Conservation (phyloP, 2,329 filamentous ascomycete species). For the Cadophora malorum region DNA sequence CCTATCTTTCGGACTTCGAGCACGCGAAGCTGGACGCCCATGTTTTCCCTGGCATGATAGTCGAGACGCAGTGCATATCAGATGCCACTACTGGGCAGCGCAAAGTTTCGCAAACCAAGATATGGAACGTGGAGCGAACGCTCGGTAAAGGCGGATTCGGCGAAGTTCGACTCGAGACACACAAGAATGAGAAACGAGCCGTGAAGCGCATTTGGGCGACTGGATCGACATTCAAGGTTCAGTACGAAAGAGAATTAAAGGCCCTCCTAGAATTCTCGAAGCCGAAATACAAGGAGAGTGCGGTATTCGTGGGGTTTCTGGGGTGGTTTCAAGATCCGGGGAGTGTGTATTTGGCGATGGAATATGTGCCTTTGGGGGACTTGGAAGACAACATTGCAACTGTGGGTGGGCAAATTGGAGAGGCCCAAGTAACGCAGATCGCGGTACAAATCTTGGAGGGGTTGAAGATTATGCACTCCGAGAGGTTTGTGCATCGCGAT, state of each 20-base stretch:
- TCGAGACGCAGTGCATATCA: conserved; percentile 15
- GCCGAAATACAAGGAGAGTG: conserved; percentile 24
- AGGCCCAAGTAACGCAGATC: conserved; percentile 21
- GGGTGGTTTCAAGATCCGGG: conserved; percentile 47
- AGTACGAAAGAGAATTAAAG: conserved; percentile 24
- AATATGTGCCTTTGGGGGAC: conserved; percentile 48
- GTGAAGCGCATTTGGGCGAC: conserved; percentile 22
- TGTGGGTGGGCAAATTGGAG: neutral
- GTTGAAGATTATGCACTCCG: conserved; percentile 27
- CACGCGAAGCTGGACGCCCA: conserved; percentile 22
- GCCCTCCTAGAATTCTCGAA: conserved; percentile 28
- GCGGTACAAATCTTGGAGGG: conserved; percentile 25
- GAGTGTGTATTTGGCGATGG: conserved; percentile 48
- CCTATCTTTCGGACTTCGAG: conserved; percentile 27
- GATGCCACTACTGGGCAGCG: neutral
- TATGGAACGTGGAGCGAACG: conserved; percentile 24
- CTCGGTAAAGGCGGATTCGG: conserved; percentile 25
- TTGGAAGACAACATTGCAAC: conserved; percentile 39
- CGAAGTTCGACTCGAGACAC: conserved; percentile 21
- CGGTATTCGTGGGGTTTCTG: conserved; percentile 43
- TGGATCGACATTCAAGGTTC: neutral
- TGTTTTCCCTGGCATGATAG: conserved; percentile 12
- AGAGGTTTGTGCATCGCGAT: conserved; percentile 26
- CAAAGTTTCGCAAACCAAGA: neutral
- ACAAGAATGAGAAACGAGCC: conserved; percentile 13